Evolutionary conservation across 441 rosid genomes (phyloP).

Genomic region (Populus hybrid): DNA sequence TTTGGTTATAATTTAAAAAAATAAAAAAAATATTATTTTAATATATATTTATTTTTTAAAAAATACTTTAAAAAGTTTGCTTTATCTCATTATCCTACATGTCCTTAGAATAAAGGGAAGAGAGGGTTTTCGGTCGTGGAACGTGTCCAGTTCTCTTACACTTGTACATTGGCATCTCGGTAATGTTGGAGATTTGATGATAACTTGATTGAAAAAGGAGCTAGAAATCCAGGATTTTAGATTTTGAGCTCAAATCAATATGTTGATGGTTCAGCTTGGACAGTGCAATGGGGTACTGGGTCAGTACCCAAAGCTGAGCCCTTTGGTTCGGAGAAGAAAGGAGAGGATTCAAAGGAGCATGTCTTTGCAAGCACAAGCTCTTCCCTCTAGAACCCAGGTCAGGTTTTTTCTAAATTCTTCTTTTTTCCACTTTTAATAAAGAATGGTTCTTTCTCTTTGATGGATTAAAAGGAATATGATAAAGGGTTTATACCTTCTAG

Average conservation of each 20-base stretch:
- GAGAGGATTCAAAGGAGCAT: slow-evolving; percentile 24
- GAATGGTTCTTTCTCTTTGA: neutral
- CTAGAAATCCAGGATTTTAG: neutral
- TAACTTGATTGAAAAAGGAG: slow-evolving; percentile 3
- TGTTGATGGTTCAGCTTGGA: slow-evolving; percentile 45
- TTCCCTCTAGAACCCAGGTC: slow-evolving; percentile 69
- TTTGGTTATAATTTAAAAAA: too few relatives aligned
- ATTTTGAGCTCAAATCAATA: neutral
- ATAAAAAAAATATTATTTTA: too few relatives aligned
- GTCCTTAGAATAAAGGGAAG: neutral
- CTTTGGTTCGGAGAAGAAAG: slow-evolving; percentile 25
- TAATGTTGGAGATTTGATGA: slow-evolving; percentile 7
- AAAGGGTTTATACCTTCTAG: neutral
- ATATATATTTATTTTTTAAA: too few relatives aligned
- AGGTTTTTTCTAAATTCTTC: slow-evolving; percentile 3
- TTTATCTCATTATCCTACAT: too few relatives aligned
- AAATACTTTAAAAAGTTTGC: too few relatives aligned
- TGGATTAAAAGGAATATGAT: too few relatives aligned
- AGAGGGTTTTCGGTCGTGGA: neutral
- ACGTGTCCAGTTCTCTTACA: neutral
- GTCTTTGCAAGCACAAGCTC: slow-evolving; percentile 45
- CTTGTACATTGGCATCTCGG: neutral
- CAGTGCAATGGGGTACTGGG: slow-evolving; percentile 37
- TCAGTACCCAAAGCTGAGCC: slow-evolving; percentile 17
- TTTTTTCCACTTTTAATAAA: neutral